Conservation (phyloP, 495 filamentous ascomycete genomes). For the Penicillium bovifimosum region DNA sequence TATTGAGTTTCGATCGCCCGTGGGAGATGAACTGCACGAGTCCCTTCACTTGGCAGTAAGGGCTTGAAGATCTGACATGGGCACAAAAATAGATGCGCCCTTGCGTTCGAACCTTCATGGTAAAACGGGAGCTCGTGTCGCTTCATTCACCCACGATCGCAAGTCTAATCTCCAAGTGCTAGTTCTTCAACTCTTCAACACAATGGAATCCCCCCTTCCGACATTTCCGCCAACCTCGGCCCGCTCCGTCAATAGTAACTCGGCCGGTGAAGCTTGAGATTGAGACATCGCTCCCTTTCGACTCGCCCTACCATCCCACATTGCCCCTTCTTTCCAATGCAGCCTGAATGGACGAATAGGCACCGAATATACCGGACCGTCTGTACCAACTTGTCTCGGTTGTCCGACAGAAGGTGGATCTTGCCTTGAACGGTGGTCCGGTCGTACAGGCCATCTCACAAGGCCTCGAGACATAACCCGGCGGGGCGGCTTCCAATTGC, state of each 20-base stretch:
- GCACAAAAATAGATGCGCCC: constrained; percentile 1
- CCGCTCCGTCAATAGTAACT: background rate
- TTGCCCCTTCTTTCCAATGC: background rate
- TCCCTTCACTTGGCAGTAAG: background rate
- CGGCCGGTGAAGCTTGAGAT: background rate
- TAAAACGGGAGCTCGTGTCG: background rate
- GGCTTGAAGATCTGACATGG: background rate
- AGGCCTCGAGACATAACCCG: background rate
- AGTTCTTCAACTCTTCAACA: no score
- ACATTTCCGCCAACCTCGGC: background rate
- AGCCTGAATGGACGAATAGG: background rate
- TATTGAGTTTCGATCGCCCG: background rate
- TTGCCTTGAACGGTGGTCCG: background rate
- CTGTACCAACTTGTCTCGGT: background rate
- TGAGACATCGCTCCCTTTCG: background rate
- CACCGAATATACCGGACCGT: background rate
- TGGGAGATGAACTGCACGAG: constrained; percentile 3
- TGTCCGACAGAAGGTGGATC: background rate
- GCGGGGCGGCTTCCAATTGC: background rate
- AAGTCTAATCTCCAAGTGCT: background rate
- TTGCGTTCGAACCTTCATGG: background rate
- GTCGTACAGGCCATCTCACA: background rate
- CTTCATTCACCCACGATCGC: background rate
- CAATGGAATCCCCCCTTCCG: background rate
- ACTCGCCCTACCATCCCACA: background rate